Evolutionary conservation across 192 early-diverging fungal genomes (phyloP), one percentile per base, ranked within the genome.

Genomic region (Backusella macrospora): DNA sequence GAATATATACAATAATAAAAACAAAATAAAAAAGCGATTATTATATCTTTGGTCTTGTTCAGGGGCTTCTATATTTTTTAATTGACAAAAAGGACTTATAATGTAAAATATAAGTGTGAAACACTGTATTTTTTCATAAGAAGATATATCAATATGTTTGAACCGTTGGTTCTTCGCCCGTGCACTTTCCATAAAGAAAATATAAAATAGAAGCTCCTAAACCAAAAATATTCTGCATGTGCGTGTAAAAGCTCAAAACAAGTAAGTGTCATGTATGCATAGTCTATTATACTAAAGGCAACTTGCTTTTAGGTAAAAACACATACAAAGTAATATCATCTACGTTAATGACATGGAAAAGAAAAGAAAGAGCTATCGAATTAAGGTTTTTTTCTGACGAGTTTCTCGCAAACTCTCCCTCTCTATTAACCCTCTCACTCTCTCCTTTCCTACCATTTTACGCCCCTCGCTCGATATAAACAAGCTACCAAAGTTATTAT

Each of bases 361-460:
- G 29, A 34, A 34, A 34, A 34, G 29, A 34, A 34, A 34, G 29
- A 34, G 29, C 29, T 59, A 23, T 59, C 52, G 52, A 59, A 59
- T 59, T 59, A 59, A 59, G 52, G 52, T 40, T 66, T 66, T 65
- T 18, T 66, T 12, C 40, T 66, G 65, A 66, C 65, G 65, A 40
- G 38, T 42, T 52, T 59, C 18, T 66, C 43, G 8, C 21, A 21
- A 16, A 18, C 21, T 52, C n/a, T 52, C 49, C 48, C 48, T 37
- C n/a, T 65, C 38, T 43, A 21, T 43, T 40, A 38, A 21, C 63
- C 29, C 37, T 8, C 10, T 62, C 23, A 43, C 38, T 21, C 38
- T 40, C 38, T 42, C 18, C 37, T 52, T 18, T 16, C 9, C 37
- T 38, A 40, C 9, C 9, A 43, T 26, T 66, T 34, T 18, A 18